phyloP scores from a whole-genome alignment of 257 asterid species.

The Coffea eugenioides region DNA sequence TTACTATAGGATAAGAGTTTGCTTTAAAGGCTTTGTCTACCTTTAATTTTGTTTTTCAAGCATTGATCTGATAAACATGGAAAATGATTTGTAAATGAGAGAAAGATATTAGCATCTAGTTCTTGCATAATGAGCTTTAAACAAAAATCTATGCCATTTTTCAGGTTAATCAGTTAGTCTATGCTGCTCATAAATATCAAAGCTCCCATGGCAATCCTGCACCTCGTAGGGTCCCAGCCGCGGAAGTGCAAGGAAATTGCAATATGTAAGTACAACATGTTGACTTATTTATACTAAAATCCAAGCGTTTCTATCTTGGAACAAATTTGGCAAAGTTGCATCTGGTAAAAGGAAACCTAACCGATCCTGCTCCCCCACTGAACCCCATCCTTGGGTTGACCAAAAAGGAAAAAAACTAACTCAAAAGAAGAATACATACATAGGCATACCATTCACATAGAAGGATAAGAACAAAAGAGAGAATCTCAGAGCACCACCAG shows the following conservation, averaged over 20 bases:
- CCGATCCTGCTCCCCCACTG: background rate
- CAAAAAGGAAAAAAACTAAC: background rate
- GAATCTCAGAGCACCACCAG: background rate
- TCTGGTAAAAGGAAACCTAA: background rate
- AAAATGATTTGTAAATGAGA: background rate
- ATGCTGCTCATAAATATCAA: conserved; percentile 34
- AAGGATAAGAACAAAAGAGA: background rate
- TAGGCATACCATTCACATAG: too few species aligned
- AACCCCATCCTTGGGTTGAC: background rate
- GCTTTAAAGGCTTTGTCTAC: background rate
- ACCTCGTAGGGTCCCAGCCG: conserved; percentile 15
- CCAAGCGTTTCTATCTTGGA: background rate
- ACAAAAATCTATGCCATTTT: background rate
- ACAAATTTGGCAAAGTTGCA: background rate
- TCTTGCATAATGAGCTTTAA: background rate
- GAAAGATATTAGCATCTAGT: background rate
- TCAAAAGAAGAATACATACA: background rate
- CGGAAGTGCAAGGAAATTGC: conserved; percentile 27
- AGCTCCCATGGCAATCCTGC: conserved; percentile 16
- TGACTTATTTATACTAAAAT: background rate
- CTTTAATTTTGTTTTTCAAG: background rate
- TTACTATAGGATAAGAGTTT: background rate
- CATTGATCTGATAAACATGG: background rate
- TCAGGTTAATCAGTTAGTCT: conserved; percentile 50
- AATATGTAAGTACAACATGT: conserved; percentile 34